These are phyloP conservation scores for Cutaneotrichosporon sp. DNA, from an alignment of 1,284 basidiomycete genomes.

Conservation along the genomic window DNA sequence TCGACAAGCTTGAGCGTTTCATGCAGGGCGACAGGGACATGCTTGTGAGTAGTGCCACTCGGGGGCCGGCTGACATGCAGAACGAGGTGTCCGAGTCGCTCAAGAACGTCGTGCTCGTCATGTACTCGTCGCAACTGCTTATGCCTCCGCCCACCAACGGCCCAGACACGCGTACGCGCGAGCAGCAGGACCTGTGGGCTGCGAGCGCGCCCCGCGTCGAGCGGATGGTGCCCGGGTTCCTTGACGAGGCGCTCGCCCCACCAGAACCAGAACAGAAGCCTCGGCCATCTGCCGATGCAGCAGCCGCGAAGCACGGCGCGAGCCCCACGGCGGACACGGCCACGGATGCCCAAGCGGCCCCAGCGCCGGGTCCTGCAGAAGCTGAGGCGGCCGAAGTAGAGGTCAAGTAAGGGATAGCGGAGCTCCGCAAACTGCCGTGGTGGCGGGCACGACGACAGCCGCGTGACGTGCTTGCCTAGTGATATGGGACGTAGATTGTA, in stretches of 20 bases:
- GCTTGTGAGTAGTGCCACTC: conserved; percentile 58
- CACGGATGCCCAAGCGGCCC: too few relatives aligned
- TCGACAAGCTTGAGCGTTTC: conserved; percentile 82
- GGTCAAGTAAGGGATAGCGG: too few relatives aligned
- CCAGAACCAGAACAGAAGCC: background rate
- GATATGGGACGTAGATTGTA: too few relatives aligned
- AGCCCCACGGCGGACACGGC: too few relatives aligned
- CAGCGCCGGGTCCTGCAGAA: too few relatives aligned
- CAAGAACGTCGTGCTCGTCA: conserved; percentile 94
- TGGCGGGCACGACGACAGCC: too few relatives aligned
- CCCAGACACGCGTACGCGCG: conserved; percentile 56
- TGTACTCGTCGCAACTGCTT: conserved; percentile 81
- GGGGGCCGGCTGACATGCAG: conserved; percentile 47
- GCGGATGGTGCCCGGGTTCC: conserved; percentile 80
- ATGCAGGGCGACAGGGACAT: conserved; percentile 84
- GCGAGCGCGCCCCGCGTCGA: conserved; percentile 78
- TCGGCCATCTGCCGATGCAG: too few relatives aligned
- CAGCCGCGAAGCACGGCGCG: too few relatives aligned
- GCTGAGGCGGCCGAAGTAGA: too few relatives aligned
- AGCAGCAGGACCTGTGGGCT: conserved; percentile 73
- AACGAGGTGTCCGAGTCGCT: conserved; percentile 93
- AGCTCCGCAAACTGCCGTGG: too few relatives aligned
- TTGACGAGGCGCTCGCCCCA: conserved; percentile 53
- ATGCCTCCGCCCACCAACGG: conserved; percentile 58
- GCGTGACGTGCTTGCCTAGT: too few relatives aligned